Base-by-base conservation (phyloP, 208 protist species). In the Wallacemonas sp. region DNA sequence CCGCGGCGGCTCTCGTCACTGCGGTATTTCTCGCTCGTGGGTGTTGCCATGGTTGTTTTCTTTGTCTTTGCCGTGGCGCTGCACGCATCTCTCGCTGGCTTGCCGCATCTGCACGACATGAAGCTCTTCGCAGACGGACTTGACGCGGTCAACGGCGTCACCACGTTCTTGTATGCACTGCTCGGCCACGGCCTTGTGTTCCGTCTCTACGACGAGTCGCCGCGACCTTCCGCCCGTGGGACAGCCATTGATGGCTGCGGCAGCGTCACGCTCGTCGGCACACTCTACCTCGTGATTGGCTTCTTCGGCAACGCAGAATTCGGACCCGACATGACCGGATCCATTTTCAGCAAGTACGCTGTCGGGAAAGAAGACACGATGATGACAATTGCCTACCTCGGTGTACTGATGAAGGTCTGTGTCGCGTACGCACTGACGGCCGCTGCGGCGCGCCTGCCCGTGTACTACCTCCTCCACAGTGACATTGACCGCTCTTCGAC, bases 291-390 rank as follows among this genome's bases (percentile, higher is more conserved):
- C 38, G 16, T 88, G 26, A 69, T 75, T n/a, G 83, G 83, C 21
- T 70, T 90, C 63, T 88, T 88, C 43, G 84, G 84, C 30, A 89
- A 87, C 58, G 48, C 74, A 3, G 81, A 90, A 24, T 80, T 90
- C 54, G 79, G 75, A 16, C 30, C 49, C 4, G 57, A 68, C 29
- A 75, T 76, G 17, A 47, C 56, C 1, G 75, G 75, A 46, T 69
- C 68, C 27, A 75, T 81, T 30, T 76, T 76, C 17, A 38, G 57
- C 39, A 69, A 81, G 33, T 81, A 65, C 61, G 36, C 48, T 29
- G 54, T 73, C n/a, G 72, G 77, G 12, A 46, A 66, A 24, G 23
- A 57, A 17, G 62, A 85, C 1, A 65, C 75, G 23, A 71, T 83
- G 62, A 82, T 83, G 69, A 60, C 72, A 55, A 68, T 80, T 2